Conservation (phyloP, 2,329 filamentous ascomycete genomes). For the Zymoseptoria brevis region DNA sequence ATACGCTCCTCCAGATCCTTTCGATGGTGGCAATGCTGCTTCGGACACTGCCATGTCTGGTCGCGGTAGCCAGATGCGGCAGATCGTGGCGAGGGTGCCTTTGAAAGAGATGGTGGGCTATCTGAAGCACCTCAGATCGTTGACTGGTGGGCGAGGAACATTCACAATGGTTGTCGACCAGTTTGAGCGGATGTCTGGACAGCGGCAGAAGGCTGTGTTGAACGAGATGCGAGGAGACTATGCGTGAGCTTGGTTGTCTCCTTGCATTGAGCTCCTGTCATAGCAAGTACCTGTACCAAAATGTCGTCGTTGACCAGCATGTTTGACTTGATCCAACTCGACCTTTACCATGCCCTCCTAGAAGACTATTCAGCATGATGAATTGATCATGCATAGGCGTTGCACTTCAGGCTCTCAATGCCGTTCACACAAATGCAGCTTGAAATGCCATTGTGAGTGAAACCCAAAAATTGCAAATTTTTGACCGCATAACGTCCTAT, state of each 20-base stretch:
- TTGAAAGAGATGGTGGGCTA: constrained; percentile 97
- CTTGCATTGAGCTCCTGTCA: not conserved
- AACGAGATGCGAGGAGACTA: constrained; percentile 28
- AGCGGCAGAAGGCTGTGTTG: constrained; percentile 52
- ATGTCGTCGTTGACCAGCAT: not conserved
- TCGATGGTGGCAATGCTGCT: constrained; percentile 34
- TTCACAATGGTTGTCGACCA: constrained; percentile 68
- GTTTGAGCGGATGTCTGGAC: constrained; percentile 59
- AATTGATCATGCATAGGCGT: no score
- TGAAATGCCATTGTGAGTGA: not conserved
- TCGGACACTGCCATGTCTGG: constrained; percentile 5
- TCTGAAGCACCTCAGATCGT: constrained; percentile 74
- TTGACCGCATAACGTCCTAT: not conserved
- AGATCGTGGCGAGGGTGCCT: constrained; percentile 79
- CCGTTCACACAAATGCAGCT: not conserved
- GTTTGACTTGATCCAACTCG: not conserved
- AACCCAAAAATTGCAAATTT: not conserved
- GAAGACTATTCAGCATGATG: no score
- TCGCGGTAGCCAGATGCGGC: constrained; percentile 32
- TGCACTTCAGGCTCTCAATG: not conserved
- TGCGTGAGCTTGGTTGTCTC: constrained; percentile 4
- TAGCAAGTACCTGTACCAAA: not conserved
- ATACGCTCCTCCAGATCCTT: constrained; percentile 84
- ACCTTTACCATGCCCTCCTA: not conserved
- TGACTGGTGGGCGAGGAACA: constrained; percentile 76